Evolutionary conservation across 371 early-diverging fungal genomes (phyloP).

Genomic region (Apophysomyces sp.): DNA sequence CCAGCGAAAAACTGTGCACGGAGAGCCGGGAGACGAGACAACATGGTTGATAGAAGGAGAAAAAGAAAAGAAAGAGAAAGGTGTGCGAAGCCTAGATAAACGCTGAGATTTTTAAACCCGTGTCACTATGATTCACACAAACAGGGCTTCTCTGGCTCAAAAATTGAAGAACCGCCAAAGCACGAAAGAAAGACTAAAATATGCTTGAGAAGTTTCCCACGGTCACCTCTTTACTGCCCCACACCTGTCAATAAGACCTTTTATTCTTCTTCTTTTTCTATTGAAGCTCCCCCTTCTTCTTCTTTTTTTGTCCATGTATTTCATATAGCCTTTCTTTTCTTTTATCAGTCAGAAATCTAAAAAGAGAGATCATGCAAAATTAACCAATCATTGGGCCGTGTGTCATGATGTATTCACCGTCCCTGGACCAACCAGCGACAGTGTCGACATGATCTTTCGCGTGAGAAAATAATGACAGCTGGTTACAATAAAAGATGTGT

Average conservation of each 20-base stretch:
- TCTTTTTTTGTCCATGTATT: neutral
- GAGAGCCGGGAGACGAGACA: constrained; percentile 3
- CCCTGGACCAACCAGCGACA: neutral
- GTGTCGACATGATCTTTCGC: too few species aligned
- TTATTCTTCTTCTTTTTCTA: neutral
- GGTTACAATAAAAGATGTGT: too few species aligned
- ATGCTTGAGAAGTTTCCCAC: neutral
- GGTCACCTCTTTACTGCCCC: neutral
- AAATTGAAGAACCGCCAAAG: too few species aligned
- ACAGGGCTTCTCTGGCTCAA: too few species aligned
- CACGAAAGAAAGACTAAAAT: too few species aligned
- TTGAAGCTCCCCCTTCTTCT: neutral
- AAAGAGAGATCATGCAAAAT: neutral
- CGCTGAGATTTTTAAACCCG: constrained; percentile 25
- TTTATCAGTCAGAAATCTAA: neutral
- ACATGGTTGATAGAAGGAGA: constrained; percentile 2
- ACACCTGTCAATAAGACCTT: neutral
- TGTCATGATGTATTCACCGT: neutral
- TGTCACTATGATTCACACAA: neutral
- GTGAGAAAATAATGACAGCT: too few species aligned
- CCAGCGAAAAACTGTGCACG: constrained; percentile 6
- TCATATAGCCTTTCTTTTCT: neutral
- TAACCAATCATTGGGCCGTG: neutral
- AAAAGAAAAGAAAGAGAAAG: neutral
- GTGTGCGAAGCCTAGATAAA: neutral